phyloP scores from a whole-genome alignment of 371 early-diverging fungal genomes.

The Spraguea lophii region DNA sequence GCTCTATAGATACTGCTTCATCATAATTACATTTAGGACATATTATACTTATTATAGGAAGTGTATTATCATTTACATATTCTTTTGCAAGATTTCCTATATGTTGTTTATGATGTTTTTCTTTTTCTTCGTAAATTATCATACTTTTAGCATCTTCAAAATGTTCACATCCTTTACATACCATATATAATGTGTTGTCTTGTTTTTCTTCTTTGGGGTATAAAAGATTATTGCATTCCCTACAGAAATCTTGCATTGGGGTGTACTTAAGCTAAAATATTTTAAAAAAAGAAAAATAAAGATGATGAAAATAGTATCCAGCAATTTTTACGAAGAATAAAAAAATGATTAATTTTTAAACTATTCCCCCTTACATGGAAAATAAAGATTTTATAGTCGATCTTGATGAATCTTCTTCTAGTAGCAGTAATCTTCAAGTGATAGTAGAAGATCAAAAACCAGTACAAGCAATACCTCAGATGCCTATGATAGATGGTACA shows the following conservation, averaged over 20 bases:
- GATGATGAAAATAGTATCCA: no score
- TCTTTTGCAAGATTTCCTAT: conserved; percentile 56
- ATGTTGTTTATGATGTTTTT: conserved; percentile 8
- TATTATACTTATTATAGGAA: conserved; percentile 50
- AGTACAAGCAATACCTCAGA: conserved; percentile 6
- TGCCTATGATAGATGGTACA: conserved; percentile 5
- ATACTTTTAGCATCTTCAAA: conserved; percentile 59
- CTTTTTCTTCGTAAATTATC: conserved; percentile 52
- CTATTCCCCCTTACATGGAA: no score
- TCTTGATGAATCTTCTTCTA: no score
- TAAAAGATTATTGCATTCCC: conserved; percentile 64
- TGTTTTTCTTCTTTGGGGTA: conserved; percentile 72
- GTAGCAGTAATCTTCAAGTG: no score
- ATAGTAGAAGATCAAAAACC: no score
- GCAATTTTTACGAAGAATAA: no score
- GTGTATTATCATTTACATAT: conserved; percentile 58
- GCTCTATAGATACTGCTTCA: conserved; percentile 66
- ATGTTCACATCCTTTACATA: conserved; percentile 76
- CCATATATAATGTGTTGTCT: conserved; percentile 53
- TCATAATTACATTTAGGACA: conserved; percentile 55
- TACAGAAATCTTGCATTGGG: no score
- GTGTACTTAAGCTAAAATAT: no score
- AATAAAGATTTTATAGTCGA: no score
- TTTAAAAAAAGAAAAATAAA: no score
- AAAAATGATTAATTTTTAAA: no score